These are phyloP conservation scores for Chalciporus sphaerocephalus DNA, from an alignment of 768 basidiomycete genomes.

Conservation along the genomic window DNA sequence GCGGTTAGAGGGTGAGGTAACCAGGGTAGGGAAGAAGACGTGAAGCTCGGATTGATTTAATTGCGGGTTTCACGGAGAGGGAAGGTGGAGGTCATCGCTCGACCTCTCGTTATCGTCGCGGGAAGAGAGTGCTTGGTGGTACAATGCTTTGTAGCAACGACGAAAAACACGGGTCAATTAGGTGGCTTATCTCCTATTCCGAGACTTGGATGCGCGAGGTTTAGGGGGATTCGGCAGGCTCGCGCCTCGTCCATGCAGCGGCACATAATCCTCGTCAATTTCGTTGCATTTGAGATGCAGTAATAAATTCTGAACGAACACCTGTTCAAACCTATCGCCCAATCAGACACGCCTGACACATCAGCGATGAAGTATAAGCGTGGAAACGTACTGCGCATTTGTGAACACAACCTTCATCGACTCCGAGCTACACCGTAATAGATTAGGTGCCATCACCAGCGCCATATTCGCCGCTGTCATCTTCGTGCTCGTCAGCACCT, in stretches of 20 bases:
- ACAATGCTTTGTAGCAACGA: neutral
- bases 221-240: constrained; percentile 41
- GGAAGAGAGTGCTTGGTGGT: neutral
- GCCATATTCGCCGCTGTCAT: constrained; percentile 90
- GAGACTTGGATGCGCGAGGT: constrained; percentile 52
- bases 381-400: constrained; percentile 77
- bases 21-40: no score
- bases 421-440: constrained; percentile 81
- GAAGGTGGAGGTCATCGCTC: neutral
- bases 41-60: no score
- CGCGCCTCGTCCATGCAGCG: constrained; percentile 77
- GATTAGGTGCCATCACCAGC: constrained; percentile 88
- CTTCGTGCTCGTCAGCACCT: constrained; percentile 68
- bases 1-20: no score
- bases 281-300: constrained; percentile 72
- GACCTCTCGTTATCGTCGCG: neutral
- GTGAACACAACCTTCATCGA: constrained; percentile 88
- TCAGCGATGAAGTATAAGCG: neutral
- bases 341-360: constrained; percentile 8
- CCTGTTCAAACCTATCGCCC: constrained; percentile 69
- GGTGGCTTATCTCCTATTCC: constrained; percentile 42
- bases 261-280: constrained; percentile 74
- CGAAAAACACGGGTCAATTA: neutral
- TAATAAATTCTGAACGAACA: constrained; percentile 82
- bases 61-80: neutral